Conservation (phyloP, 257 asterid species). For the Avicennia marina region DNA sequence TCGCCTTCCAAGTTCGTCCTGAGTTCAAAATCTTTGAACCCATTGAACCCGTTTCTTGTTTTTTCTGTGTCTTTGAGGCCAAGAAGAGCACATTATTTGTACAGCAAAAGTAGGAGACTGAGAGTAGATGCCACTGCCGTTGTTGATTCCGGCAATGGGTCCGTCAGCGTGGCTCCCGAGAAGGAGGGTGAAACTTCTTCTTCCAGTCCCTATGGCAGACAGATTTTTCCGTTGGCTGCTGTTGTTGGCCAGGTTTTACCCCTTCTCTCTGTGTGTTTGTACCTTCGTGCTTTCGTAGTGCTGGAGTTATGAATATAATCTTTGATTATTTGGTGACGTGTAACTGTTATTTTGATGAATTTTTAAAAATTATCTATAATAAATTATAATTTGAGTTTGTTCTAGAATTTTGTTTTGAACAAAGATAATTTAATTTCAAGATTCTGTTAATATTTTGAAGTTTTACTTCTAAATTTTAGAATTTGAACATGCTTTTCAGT, state of each 20-base stretch:
- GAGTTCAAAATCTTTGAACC: slow-evolving; percentile 19
- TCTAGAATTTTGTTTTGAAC: too few species aligned
- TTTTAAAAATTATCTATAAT: too few species aligned
- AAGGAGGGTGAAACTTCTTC: slow-evolving; percentile 16
- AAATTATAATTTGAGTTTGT: too few species aligned
- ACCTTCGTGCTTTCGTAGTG: not conserved
- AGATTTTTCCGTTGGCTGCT: slow-evolving; percentile 87
- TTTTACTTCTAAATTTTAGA: not conserved
- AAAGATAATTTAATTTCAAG: too few species aligned
- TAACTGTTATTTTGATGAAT: too few species aligned
- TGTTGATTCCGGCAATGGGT: slow-evolving; percentile 63
- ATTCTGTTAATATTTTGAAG: not conserved
- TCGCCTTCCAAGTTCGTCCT: slow-evolving; percentile 21
- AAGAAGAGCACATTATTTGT: slow-evolving; percentile 16
- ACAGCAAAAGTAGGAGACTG: slow-evolving; percentile 18
- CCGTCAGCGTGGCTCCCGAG: slow-evolving; percentile 22
- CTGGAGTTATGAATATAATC: not conserved
- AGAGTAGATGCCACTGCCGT: slow-evolving; percentile 56
- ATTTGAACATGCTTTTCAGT: not conserved
- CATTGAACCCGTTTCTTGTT: slow-evolving; percentile 27
- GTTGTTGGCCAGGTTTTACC: slow-evolving; percentile 90
- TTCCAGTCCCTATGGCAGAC: slow-evolving; percentile 57
- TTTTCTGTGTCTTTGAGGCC: slow-evolving; percentile 32
- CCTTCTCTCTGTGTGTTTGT: not conserved
- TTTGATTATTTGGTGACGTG: not conserved